Evolutionary conservation across 1,284 basidiomycete genomes (phyloP).

Genomic region (Ustilago bromivora): DNA sequence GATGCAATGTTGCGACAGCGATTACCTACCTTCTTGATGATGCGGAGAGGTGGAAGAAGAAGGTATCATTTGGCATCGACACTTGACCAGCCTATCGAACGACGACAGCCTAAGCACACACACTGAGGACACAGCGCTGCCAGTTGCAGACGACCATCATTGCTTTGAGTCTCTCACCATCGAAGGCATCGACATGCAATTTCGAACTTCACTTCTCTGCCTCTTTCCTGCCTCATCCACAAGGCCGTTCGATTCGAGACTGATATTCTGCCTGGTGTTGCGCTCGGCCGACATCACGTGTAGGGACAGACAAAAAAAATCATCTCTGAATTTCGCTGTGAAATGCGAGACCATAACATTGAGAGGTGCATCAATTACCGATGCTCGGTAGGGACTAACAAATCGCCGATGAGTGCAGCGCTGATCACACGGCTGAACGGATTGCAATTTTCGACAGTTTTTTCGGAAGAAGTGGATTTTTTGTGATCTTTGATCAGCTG

Average conservation of each 20-base stretch:
- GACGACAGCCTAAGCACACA: slow-evolving; percentile 8
- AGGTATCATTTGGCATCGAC: slow-evolving; percentile 25
- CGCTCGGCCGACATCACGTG: not conserved
- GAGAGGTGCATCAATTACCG: not conserved
- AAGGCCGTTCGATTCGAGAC: not conserved
- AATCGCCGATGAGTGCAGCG: not conserved
- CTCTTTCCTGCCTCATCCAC: not conserved
- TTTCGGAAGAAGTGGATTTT: slow-evolving; percentile 21
- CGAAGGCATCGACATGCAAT: not conserved
- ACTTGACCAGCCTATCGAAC: slow-evolving; percentile 26
- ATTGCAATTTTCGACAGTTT: slow-evolving; percentile 17
- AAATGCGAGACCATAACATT: not conserved
- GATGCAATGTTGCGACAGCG: slow-evolving; percentile 26
- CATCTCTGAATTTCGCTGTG: not conserved
- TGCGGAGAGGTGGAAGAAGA: slow-evolving; percentile 53
- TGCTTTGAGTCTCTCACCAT: too few relatives aligned
- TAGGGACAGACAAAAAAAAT: not conserved
- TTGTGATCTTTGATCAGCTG: not conserved
- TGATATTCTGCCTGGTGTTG: not conserved
- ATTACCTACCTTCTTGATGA: slow-evolving; percentile 58
- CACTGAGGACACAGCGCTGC: not conserved
- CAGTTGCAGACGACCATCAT: too few relatives aligned
- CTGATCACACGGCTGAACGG: slow-evolving; percentile 14
- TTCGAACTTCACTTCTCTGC: not conserved
- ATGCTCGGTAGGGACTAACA: not conserved